These are phyloP conservation scores for Epithemia pelagica DNA, from an alignment of 108 stramenopile species.

Conservation along the genomic window DNA sequence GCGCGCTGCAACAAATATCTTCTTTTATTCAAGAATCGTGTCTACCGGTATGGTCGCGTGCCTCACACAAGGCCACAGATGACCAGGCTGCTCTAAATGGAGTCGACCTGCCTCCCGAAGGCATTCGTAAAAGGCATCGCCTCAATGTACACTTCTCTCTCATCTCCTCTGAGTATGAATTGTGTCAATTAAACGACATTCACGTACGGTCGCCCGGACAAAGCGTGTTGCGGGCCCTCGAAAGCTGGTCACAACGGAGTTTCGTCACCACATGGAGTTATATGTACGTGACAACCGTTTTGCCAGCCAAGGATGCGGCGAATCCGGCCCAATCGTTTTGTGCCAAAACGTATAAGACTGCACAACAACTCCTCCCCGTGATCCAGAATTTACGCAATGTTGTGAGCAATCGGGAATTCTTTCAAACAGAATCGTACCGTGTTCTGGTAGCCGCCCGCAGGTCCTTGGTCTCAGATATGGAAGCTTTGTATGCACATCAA, in stretches of 20 bases:
- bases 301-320: conserved; percentile 30
- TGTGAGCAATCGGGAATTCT: conserved; percentile 66
- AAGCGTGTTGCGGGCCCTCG: conserved; percentile 24
- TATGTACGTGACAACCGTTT: conserved; percentile 63
- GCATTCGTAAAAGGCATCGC: conserved; percentile 24
- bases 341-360: conserved; percentile 65
- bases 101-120: not conserved
- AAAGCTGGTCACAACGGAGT: not conserved
- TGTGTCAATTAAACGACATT: conserved; percentile 72
- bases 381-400: conserved; percentile 70
- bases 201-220: conserved; percentile 55
- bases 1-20: conserved; percentile 31
- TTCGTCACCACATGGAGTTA: conserved; percentile 65
- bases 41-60: conserved; percentile 29
- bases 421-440: conserved; percentile 76
- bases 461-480: conserved; percentile 56
- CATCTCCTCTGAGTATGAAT: conserved; percentile 64
- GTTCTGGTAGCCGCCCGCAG: conserved; percentile 62
- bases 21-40: conserved; percentile 26
- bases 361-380: conserved; percentile 62
- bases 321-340: conserved; percentile 54
- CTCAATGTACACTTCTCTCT: conserved; percentile 66
- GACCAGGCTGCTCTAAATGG: not conserved
- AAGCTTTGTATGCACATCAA: conserved; percentile 49
- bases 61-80: not conserved